These are phyloP conservation scores for Termitomyces sp. DNA, from an alignment of 768 basidiomycete species.

Conservation along the genomic window DNA sequence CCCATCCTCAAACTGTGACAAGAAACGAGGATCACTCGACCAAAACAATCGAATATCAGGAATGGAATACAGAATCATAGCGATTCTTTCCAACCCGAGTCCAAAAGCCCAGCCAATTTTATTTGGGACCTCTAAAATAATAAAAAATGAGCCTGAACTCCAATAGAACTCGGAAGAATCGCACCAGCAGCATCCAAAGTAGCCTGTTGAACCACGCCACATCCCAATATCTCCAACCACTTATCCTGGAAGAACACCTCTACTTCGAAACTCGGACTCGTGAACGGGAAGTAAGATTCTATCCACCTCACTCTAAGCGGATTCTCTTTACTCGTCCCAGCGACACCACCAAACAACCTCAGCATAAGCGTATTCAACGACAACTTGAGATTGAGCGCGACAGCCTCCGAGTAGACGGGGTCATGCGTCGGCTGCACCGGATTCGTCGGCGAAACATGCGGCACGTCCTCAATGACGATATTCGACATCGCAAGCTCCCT, in stretches of 20 bases:
- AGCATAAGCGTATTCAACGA: conserved; percentile 85
- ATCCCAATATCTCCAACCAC: conserved; percentile 96
- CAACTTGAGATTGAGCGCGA: conserved; percentile 85
- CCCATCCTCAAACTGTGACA: conserved; percentile 77
- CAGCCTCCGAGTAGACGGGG: conserved; percentile 63
- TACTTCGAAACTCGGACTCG: conserved; percentile 95
- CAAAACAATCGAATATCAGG: conserved; percentile 99
- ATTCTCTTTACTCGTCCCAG: conserved; percentile 47
- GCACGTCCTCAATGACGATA: conserved; percentile 85
- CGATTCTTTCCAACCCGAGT: conserved; percentile 93
- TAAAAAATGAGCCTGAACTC: background rate
- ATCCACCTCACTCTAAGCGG: conserved; percentile 95
- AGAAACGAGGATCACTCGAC: conserved; percentile 86
- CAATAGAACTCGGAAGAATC: conserved; percentile 22
- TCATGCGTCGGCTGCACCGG: conserved; percentile 81
- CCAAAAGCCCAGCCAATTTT: conserved; percentile 99
- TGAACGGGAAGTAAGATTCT: conserved; percentile 97
- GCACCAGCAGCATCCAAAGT: conserved; percentile 85
- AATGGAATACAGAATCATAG: conserved; percentile 95
- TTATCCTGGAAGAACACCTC: conserved; percentile 95
- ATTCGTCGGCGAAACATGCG: conserved; percentile 69
- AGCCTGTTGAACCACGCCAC: conserved; percentile 85
- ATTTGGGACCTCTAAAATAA: conserved; percentile 56
- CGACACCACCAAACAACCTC: conserved; percentile 68
- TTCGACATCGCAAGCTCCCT: conserved; percentile 62